phyloP scores from a whole-genome alignment of 495 filamentous ascomycete species.

The Xylaria grammica region DNA sequence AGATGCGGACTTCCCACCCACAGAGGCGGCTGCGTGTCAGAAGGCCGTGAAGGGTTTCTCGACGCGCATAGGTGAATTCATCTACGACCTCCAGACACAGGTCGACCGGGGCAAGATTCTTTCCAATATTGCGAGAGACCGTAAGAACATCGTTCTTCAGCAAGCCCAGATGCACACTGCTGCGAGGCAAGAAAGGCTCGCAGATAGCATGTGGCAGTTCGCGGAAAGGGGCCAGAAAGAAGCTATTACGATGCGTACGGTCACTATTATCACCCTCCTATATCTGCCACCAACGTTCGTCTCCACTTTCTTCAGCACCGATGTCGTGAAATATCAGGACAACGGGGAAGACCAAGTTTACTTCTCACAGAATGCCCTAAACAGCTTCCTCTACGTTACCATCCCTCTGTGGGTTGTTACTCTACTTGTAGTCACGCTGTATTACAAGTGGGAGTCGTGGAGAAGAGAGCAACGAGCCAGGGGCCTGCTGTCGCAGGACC shows the following conservation, averaged over 20 bases:
- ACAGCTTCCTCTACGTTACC: slow-evolving; percentile 43
- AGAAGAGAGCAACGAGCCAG: slow-evolving; percentile 11
- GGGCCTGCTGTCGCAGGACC: slow-evolving; percentile 2
- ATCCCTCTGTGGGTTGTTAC: slow-evolving; percentile 38
- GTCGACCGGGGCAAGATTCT: slow-evolving; percentile 39
- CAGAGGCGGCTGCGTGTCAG: slow-evolving; percentile 13
- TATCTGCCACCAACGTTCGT: slow-evolving; percentile 55
- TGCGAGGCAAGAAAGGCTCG: slow-evolving; percentile 34
- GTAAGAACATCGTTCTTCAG: slow-evolving; percentile 42
- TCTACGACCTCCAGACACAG: slow-evolving; percentile 41
- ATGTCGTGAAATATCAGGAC: slow-evolving; percentile 49
- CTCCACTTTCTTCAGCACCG: slow-evolving; percentile 55
- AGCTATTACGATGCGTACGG: slow-evolving; percentile 46
- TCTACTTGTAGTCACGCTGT: not conserved
- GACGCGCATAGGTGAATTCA: slow-evolving; percentile 35
- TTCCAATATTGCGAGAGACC: slow-evolving; percentile 31
- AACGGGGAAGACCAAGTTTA: slow-evolving; percentile 26
- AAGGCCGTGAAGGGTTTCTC: slow-evolving; percentile 34
- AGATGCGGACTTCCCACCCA: slow-evolving; percentile 35
- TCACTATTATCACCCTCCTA: slow-evolving; percentile 49
- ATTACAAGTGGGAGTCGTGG: slow-evolving; percentile 16
- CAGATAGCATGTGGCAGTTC: slow-evolving; percentile 24
- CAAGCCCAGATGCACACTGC: slow-evolving; percentile 38
- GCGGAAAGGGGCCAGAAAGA: slow-evolving; percentile 30
- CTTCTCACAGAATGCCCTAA: slow-evolving; percentile 40